Base-by-base conservation (phyloP, 129 eudicot genomes). In the Flaveria sonorensis region DNA sequence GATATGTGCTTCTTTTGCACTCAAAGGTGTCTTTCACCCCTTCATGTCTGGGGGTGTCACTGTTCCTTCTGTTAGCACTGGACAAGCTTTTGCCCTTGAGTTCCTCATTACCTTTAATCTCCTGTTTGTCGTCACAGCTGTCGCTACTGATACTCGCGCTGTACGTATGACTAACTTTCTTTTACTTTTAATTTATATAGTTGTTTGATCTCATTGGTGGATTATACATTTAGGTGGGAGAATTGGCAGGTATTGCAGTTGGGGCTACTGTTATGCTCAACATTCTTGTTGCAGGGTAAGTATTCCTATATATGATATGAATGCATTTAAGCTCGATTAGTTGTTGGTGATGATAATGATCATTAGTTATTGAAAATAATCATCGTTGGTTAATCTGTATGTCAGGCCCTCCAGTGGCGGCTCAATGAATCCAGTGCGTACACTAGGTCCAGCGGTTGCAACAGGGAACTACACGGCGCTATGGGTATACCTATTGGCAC, bases 241-340 rank as follows among this genome's bases (percentile, higher is more conserved):
- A 94, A 67, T 71, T 94, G 77, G 97, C 98, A 23, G 97, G 96
- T 11, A 85, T 94, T 36, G 97, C 97, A 51, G 92, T 91, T 73
- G 98, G 97, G 66, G 98, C 92, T 64, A 88, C 96, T 0, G 98
- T 93, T 14, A 85, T 93, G 93, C 93, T 93, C 39, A 89, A 93
- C 82, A 90, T 90, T 70, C 96, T 93, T 28, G 87, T 90, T 50
- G 92, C 95, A 3, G 98, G 98, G 98, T 92, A 62, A 83, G 98
- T 83, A 9, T 20, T 59, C 2, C 1, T 43, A 23, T 50, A 1
- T 1, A 0, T 15, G 24, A 57, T 1, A 1, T 15, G 24, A 57
- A 39, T 21, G 40, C 10, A 21, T 36, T 40, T 15, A 4, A 56
- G 51, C 9, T 7, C 40, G 6, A 4, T 36, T 36, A 36, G 40